Percentiles rank a stretch among this genome's conserved stretches.
Conservation (phyloP, 345 rosid genomes). For the Ceriops zippeliana region DNA sequence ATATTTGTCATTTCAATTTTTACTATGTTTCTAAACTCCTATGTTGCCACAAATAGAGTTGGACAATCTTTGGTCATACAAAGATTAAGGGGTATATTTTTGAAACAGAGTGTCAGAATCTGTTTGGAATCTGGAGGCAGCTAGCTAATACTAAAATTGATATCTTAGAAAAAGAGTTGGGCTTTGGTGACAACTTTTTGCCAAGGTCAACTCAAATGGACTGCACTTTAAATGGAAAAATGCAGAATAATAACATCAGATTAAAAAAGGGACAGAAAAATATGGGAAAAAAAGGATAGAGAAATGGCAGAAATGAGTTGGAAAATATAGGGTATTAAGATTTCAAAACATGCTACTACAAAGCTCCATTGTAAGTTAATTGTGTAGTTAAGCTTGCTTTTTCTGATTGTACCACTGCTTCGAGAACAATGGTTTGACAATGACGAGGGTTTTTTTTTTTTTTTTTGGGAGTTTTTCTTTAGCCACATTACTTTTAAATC, state of each 20-base stretch:
- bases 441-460: no score
- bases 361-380: no score
- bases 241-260: not conserved
- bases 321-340: no score
- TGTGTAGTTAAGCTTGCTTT: no score
- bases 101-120: not conserved
- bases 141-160: not conserved
- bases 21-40: not conserved
- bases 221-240: not conserved
- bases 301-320: no score
- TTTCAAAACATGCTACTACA: no score
- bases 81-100: not conserved
- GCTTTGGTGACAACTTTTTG: constrained; percentile 4
- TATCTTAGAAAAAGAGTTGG: not conserved
- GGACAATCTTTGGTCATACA: not conserved
- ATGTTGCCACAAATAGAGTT: constrained; percentile 6
- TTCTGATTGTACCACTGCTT: no score
- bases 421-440: no score
- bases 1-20: constrained; percentile 8
- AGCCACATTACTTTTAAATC: no score
- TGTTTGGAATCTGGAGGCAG: not conserved
- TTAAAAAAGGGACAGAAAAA: no score
- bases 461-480: no score
- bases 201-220: not conserved
- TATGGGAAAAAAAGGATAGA: no score